Conservation (phyloP, 1,284 basidiomycete genomes). For the Sphagnurus paluster region DNA sequence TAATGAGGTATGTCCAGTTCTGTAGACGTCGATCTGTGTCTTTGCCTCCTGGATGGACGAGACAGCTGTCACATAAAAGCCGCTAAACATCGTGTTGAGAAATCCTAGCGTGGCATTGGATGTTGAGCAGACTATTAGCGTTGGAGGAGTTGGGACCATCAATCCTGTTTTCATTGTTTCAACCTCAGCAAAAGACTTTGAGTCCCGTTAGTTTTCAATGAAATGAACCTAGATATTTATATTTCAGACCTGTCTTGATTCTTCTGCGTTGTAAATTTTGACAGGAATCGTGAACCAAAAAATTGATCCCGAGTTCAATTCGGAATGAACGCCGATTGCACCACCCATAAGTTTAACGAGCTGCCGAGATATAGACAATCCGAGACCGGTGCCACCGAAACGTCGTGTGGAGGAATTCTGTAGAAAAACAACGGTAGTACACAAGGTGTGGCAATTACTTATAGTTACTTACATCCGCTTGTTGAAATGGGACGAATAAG, state of each 20-base stretch:
- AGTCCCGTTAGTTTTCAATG: neutral
- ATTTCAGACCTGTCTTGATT: constrained; percentile 47
- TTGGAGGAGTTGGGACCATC: constrained; percentile 44
- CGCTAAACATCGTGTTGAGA: constrained; percentile 55
- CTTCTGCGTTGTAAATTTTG: constrained; percentile 52
- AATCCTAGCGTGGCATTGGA: constrained; percentile 58
- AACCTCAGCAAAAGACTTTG: constrained; percentile 43
- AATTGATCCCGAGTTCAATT: constrained; percentile 58
- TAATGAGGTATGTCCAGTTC: constrained; percentile 35
- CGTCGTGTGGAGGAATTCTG: constrained; percentile 67
- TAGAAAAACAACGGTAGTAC: neutral
- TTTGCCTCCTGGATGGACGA: constrained; percentile 48
- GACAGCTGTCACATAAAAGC: constrained; percentile 48
- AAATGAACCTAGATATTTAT: neutral
- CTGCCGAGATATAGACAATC: constrained; percentile 70
- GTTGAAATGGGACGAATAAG: constrained; percentile 71
- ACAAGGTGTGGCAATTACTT: neutral
- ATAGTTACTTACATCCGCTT: constrained; percentile 50
- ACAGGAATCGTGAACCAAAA: constrained; percentile 75
- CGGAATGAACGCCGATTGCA: constrained; percentile 65
- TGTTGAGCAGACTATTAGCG: constrained; percentile 56
- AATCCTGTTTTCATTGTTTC: constrained; percentile 44
- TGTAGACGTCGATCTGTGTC: constrained; percentile 36
- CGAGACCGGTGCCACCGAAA: constrained; percentile 72
- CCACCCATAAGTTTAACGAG: constrained; percentile 74